Percentiles rank a stretch among this genome's conserved stretches.
These are phyloP conservation scores for Spiraea crenata DNA, from an alignment of 331 rosid genomes.

Conservation along the genomic window DNA sequence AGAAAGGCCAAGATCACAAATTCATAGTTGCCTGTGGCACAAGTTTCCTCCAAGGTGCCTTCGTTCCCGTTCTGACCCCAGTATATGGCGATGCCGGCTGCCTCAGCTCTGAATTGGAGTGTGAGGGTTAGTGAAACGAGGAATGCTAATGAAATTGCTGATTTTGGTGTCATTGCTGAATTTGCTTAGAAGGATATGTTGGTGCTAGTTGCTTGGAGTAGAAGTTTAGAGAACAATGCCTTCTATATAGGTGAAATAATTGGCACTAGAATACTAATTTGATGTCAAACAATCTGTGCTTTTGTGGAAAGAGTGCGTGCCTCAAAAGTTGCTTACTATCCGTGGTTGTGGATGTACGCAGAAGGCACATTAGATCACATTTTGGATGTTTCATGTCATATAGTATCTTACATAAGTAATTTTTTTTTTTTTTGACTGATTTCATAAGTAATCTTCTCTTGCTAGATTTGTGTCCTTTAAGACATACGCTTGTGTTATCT, in stretches of 20 bases:
- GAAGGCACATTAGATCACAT: neutral
- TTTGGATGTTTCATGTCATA: neutral
- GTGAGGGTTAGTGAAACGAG: constrained; percentile 20
- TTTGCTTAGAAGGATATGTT: neutral
- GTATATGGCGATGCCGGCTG: constrained; percentile 40
- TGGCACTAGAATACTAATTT: no score
- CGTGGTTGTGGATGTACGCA: neutral
- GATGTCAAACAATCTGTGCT: neutral
- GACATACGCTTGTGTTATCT: neutral
- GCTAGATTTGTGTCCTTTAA: neutral
- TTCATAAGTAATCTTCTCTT: neutral
- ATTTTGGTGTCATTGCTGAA: constrained; percentile 14
- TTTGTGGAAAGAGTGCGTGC: constrained; percentile 6
- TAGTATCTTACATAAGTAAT: neutral
- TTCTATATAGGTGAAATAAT: constrained; percentile 15
- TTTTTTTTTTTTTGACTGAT: neutral
- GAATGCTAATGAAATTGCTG: constrained; percentile 14
- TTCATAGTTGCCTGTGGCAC: constrained; percentile 51
- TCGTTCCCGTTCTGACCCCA: constrained; percentile 65
- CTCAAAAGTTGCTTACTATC: neutral
- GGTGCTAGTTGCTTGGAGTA: neutral
- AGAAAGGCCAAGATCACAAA: constrained; percentile 47
- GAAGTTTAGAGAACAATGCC: neutral
- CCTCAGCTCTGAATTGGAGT: constrained; percentile 28
- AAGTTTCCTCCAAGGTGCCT: constrained; percentile 46